A percentile compares a stretch with the other conserved stretches of the same genome.
These are phyloP conservation scores for Eucalyptus marginata DNA, from an alignment of 345 rosid genomes.

Conservation along the genomic window DNA sequence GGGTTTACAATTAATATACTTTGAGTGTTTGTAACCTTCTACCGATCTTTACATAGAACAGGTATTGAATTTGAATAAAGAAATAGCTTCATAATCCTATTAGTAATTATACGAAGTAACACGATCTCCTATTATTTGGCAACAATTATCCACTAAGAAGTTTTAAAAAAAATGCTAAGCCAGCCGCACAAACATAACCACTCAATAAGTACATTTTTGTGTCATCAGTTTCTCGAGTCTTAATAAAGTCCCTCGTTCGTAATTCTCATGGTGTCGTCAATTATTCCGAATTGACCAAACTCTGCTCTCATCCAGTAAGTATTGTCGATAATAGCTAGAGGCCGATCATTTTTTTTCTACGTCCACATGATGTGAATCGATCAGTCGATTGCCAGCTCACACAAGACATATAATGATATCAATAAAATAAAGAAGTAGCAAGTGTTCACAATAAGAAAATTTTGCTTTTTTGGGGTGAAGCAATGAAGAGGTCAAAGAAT, in stretches of 20 bases:
- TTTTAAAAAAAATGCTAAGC: background rate
- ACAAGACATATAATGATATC: background rate
- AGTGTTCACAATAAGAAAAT: background rate
- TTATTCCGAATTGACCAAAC: background rate
- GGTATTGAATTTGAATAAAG: background rate
- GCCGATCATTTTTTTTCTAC: too few species aligned
- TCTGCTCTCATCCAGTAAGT: rapidly evolving
- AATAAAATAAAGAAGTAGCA: background rate
- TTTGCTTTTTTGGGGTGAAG: background rate
- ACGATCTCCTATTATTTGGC: background rate
- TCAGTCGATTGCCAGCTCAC: background rate
- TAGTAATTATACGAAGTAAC: rapidly evolving
- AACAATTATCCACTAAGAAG: background rate
- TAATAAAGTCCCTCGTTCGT: rapidly evolving
- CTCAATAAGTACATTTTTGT: background rate
- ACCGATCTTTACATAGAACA: rapidly evolving
- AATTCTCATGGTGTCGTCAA: background rate
- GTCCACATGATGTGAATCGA: rapidly evolving
- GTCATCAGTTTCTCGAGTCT: background rate
- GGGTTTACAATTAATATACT: background rate
- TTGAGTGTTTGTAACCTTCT: background rate
- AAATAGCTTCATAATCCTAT: background rate
- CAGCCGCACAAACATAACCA: background rate
- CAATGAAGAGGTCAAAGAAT: background rate
- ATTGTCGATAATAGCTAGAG: rapidly evolving